Conservation (phyloP, 148 eudicot species). For the Vaccinium vitisidaea region DNA sequence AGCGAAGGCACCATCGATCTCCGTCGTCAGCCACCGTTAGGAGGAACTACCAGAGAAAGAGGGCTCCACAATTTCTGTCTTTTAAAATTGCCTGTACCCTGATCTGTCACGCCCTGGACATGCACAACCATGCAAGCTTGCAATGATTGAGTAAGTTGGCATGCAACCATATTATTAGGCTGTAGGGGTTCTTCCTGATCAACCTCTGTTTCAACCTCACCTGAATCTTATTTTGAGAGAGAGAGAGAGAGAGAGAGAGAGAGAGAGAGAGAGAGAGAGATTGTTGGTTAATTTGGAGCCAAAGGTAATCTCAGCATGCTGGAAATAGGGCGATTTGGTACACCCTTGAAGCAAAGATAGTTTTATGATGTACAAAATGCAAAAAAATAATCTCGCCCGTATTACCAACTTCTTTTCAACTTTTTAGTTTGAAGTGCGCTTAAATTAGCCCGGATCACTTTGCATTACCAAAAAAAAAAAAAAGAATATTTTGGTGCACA, state of each 20-base stretch:
- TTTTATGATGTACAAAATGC: too few species aligned
- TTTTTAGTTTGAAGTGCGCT: too few species aligned
- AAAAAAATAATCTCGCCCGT: too few species aligned
- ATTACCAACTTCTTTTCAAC: too few species aligned
- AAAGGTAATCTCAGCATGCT: background rate
- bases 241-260: too few species aligned
- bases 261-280: background rate
- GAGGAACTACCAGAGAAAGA: too few species aligned
- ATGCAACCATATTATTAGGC: background rate
- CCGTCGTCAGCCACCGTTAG: too few species aligned
- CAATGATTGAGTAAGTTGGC: background rate
- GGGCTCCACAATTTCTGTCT: too few species aligned
- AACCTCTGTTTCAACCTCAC: background rate
- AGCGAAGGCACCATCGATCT: too few species aligned
- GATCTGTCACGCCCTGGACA: background rate
- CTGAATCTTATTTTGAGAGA: background rate
- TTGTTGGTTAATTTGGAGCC: background rate
- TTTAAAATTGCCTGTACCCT: background rate
- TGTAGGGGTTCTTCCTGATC: background rate
- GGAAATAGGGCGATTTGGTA: background rate
- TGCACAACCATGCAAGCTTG: background rate
- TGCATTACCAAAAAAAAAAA: too few species aligned
- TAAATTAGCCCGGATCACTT: too few species aligned
- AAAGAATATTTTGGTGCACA: too few species aligned
- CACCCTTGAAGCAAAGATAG: conserved; percentile 8